Evolutionary conservation across 2,329 filamentous ascomycete genomes (phyloP), one percentile per base, ranked within the genome.

Genomic region (Teratosphaeria epicoccoides): DNA sequence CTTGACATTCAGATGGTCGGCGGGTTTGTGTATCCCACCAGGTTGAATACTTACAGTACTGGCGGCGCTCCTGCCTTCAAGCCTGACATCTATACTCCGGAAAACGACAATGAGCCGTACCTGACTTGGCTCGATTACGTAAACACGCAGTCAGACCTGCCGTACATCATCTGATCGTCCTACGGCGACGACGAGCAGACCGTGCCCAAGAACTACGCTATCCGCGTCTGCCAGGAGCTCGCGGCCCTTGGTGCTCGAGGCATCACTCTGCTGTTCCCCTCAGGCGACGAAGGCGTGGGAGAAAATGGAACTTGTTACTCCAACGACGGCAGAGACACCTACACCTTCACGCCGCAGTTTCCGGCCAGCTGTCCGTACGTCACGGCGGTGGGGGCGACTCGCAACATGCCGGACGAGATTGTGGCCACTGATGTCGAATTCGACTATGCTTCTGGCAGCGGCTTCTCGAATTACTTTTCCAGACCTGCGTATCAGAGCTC

Each of bases 141-240:
- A 3, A 72, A 82, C 1, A 63, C 68, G 1, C 74, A 82, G 22
- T 59, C 64, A 0, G 65, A 78, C 23, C 70, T 86, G 1, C 82
- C 83, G 0, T 76, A 80, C 49, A 76, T 81, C 9, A 76, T 86
- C 59, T 78, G 75, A 43, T 81, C 77, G 9, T 83, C 79, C 0
- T 86, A 86, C 63, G 81, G 79, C 48, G 81, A 85, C 54, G 74
- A 79, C 50, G 83, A 86, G 66, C 76, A 84, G 61, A 76, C 73
- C 2, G 70, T 85, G 0, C 82, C 82, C 0, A 60, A 69, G 2
- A 72, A 73, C 10, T 86, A 84, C 60, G 78, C 79, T n/a, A 68
- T 70, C 46, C 75, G 76, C 48, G 79, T 84, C 6, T 86, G 83
- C 71, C 76, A 78, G 57, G 70, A 80, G 61, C 81, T 84, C 59